Evolutionary conservation across 2,329 filamentous ascomycete genomes (phyloP).

Genomic region (Plectosphaerella plurivora): DNA sequence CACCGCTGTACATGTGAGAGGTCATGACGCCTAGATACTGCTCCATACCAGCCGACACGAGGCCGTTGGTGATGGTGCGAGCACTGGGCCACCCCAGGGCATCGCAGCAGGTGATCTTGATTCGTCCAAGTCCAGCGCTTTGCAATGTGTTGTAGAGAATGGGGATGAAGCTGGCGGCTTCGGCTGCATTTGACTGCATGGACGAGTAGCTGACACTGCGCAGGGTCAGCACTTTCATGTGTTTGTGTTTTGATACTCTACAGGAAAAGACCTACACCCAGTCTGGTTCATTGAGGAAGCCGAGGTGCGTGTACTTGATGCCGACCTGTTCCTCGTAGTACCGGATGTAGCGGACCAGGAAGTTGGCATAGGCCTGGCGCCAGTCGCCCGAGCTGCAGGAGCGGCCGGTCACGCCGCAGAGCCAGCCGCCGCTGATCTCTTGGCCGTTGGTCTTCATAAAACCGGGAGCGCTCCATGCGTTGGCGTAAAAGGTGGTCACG

Average conservation of each 20-base stretch:
- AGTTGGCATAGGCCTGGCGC: slow-evolving; percentile 43
- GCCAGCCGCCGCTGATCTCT: slow-evolving; percentile 21
- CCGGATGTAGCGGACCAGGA: slow-evolving; percentile 41
- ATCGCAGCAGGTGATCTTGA: slow-evolving; percentile 29
- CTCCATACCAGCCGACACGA: slow-evolving; percentile 26
- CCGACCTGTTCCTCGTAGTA: slow-evolving; percentile 35
- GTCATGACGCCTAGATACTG: slow-evolving; percentile 28
- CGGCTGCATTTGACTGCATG: slow-evolving; percentile 23
- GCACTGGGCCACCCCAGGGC: slow-evolving; percentile 33
- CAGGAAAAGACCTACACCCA: slow-evolving; percentile 1
- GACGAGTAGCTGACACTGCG: slow-evolving; percentile 27
- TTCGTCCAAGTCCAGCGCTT: slow-evolving; percentile 1
- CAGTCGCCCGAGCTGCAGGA: slow-evolving; percentile 37
- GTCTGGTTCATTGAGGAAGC: slow-evolving; percentile 13
- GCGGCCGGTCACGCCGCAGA: slow-evolving; percentile 34
- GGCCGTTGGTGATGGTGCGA: slow-evolving; percentile 27
- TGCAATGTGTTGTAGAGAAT: slow-evolving; percentile 5
- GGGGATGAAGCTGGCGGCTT: slow-evolving; percentile 14
- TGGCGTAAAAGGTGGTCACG: slow-evolving; percentile 33
- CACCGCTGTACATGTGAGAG: slow-evolving; percentile 34
- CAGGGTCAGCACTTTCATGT: no score
- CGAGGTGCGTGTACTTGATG: slow-evolving; percentile 34
- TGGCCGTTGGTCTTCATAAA: slow-evolving; percentile 42
- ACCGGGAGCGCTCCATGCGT: slow-evolving; percentile 42
- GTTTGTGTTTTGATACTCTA: no score